A percentile compares a stretch with the other conserved stretches of the same genome.
phyloP scores from a whole-genome alignment of 345 rosid genomes.

The Acer negundo region DNA sequence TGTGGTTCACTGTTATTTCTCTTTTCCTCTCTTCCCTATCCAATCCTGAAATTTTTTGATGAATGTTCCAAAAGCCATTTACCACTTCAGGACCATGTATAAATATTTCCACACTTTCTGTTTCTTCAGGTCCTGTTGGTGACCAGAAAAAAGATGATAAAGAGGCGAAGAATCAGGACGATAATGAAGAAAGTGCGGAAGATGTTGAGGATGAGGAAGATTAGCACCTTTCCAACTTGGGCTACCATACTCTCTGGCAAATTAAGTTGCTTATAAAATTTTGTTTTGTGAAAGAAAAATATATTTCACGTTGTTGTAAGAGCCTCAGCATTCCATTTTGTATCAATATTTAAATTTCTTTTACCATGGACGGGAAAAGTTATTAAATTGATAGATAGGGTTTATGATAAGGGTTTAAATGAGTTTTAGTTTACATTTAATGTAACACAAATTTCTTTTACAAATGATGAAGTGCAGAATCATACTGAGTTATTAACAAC shows the following conservation, averaged over 20 bases:
- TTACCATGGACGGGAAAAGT: not conserved
- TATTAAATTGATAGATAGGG: not conserved
- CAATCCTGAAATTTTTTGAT: too few species aligned
- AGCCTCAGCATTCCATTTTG: not conserved
- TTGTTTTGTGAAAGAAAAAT: not conserved
- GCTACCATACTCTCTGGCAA: not conserved
- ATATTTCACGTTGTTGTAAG: not conserved
- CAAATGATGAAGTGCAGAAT: too few species aligned
- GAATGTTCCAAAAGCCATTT: too few species aligned
- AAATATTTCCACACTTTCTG: not conserved
- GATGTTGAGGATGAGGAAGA: constrained; percentile 16
- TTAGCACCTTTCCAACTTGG: constrained; percentile 7
- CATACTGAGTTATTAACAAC: not conserved
- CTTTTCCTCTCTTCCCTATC: too few species aligned
- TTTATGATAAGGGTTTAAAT: not conserved
- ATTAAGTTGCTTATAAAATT: not conserved
- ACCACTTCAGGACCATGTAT: not conserved
- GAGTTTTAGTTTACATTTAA: not conserved
- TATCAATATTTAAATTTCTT: not conserved
- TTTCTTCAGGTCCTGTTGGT: constrained; percentile 25
- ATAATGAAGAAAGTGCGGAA: not conserved
- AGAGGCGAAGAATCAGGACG: constrained; percentile 17
- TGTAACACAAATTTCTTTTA: not conserved
- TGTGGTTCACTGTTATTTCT: too few species aligned
- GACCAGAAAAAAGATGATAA: constrained; percentile 26